Evolutionary conservation across 2,329 filamentous ascomycete species (phyloP).

Genomic region (Talaromyces amestolkiae): DNA sequence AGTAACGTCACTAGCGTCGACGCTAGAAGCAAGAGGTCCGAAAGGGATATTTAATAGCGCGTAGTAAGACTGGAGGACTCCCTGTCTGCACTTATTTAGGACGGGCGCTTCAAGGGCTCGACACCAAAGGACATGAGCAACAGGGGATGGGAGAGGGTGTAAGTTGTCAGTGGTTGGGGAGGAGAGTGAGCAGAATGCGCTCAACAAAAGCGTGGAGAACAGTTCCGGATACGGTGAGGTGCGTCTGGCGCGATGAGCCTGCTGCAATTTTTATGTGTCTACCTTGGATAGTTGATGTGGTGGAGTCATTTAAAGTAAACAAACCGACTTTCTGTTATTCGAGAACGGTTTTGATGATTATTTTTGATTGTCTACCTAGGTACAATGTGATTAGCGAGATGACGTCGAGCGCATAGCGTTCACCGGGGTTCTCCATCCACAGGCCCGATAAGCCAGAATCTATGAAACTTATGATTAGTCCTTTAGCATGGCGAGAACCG

Average conservation of each 20-base stretch:
- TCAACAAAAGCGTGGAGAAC: background rate
- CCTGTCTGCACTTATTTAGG: background rate
- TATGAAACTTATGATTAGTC: background rate
- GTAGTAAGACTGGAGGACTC: background rate
- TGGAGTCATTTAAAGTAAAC: no score
- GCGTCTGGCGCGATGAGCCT: constrained; percentile 10
- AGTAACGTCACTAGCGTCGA: constrained; percentile 5
- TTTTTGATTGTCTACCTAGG: no score
- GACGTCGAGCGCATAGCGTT: background rate
- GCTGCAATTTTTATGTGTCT: background rate
- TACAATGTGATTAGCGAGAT: background rate
- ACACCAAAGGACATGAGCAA: background rate
- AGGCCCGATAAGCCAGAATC: background rate
- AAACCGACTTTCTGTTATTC: no score
- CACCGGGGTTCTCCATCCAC: background rate
- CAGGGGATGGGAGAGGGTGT: background rate
- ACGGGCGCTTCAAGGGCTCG: background rate
- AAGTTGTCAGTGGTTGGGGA: background rate
- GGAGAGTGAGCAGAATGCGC: background rate
- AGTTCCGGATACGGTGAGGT: constrained; percentile 21
- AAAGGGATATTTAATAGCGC: constrained; percentile 3
- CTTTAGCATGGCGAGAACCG: background rate
- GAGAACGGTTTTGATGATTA: no score
- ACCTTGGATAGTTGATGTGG: no score
- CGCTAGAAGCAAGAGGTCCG: constrained; percentile 12